A percentile compares a stretch with the other conserved stretches of the same genome.
Evolutionary conservation across 2,329 filamentous ascomycete genomes (phyloP).

Genomic region (Xylaria multiplex): DNA sequence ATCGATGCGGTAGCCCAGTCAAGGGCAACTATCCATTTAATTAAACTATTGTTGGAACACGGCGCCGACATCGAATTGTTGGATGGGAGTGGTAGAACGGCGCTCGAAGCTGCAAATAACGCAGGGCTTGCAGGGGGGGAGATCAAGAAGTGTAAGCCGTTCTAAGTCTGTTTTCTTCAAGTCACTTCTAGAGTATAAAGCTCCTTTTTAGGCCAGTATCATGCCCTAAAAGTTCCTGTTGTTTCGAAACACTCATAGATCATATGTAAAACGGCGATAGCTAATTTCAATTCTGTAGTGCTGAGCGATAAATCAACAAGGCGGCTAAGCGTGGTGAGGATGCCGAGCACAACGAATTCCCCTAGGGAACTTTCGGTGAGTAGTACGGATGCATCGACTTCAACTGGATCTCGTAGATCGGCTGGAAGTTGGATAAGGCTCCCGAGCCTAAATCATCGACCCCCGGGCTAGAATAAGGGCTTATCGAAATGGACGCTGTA

Average conservation of each 20-base stretch:
- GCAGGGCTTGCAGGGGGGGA: constrained; percentile 38
- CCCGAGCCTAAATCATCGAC: not conserved
- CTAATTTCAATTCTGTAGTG: constrained; percentile 13
- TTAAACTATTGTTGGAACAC: constrained; percentile 40
- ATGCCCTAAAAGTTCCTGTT: not conserved
- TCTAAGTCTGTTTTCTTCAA: not conserved
- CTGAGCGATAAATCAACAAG: constrained; percentile 31
- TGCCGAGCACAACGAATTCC: not conserved
- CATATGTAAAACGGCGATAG: not conserved
- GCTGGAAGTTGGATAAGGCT: constrained; percentile 5
- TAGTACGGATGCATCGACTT: not conserved
- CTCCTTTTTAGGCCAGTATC: not conserved
- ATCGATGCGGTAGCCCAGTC: constrained; percentile 43
- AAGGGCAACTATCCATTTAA: constrained; percentile 40
- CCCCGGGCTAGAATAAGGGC: not conserved
- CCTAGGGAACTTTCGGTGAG: not conserved
- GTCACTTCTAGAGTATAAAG: not conserved
- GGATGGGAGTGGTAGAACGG: constrained; percentile 38
- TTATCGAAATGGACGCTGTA: not conserved
- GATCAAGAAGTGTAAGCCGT: constrained; percentile 31
- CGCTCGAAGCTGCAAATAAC: constrained; percentile 39
- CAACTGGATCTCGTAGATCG: not conserved
- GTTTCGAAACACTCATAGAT: not conserved
- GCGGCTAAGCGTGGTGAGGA: constrained; percentile 31
- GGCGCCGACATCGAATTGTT: constrained; percentile 40